Conservation (phyloP, 306 rosid species). For the Lathyrus sativus region DNA sequence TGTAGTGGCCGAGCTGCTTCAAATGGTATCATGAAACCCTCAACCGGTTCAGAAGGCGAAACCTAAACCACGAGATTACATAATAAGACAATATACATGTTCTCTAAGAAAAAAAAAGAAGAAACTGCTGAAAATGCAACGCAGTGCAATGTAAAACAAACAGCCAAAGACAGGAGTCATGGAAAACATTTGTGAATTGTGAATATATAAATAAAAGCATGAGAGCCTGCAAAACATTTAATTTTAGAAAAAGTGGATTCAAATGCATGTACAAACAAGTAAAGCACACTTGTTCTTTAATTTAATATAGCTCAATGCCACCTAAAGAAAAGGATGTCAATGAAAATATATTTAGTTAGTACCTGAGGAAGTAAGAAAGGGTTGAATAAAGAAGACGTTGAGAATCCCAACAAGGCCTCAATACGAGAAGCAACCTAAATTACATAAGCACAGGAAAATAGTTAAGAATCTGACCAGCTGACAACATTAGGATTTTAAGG, state of each 20-base stretch:
- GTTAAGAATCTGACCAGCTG: slow-evolving; percentile 5
- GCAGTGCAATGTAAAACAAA: not conserved
- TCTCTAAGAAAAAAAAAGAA: not conserved
- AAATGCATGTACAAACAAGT: slow-evolving; percentile 20
- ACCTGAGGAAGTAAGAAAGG: slow-evolving; percentile 83
- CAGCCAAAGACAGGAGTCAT: slow-evolving; percentile 6
- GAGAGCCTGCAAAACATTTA: not conserved
- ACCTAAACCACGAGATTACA: slow-evolving; percentile 48
- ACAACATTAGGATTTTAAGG: not conserved
- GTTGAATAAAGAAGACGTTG: slow-evolving; percentile 60
- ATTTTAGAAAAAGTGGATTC: slow-evolving; percentile 7
- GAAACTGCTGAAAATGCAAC: slow-evolving; percentile 8
- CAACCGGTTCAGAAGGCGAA: slow-evolving; percentile 58
- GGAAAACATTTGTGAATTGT: slow-evolving; percentile 10
- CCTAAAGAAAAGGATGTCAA: slow-evolving; percentile 27
- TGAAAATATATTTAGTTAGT: slow-evolving; percentile 23
- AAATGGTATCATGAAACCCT: slow-evolving; percentile 72
- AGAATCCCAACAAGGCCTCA: slow-evolving; percentile 69
- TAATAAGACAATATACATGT: slow-evolving; percentile 23
- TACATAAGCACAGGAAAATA: slow-evolving; percentile 1
- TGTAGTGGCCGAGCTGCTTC: slow-evolving; percentile 61
- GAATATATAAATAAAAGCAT: not conserved
- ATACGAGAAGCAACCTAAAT: slow-evolving; percentile 68
- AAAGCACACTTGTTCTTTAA: slow-evolving; percentile 13
- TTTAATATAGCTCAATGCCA: slow-evolving; percentile 13